Base-by-base conservation (phyloP, 495 filamentous ascomycete genomes). In the Tuber borchii region DNA sequence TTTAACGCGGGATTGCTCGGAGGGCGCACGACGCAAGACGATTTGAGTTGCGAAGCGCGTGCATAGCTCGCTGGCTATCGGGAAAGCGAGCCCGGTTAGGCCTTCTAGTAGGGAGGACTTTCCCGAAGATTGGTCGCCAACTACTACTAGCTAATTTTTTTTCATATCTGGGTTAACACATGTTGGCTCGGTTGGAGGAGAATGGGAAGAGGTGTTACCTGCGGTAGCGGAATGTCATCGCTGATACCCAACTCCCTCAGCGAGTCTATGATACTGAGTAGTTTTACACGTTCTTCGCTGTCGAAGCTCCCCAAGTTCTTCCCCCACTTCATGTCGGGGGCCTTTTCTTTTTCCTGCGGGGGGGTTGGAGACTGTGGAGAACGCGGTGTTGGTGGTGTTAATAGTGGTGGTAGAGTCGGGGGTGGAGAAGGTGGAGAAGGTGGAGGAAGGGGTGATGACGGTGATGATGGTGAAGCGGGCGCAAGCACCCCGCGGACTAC, bases 11-110 rank as follows among this genome's bases (percentile, higher is more conserved):
- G 78, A 70, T 4, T 76, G 70, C 34, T 82, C 76, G 22, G 73
- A 72, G 0, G 83, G 70, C 7, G 83, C 83, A 34, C 86, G 82
- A 16, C 85, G 83, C n/a, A 85, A 85, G 20, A 85, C 82, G 26
- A 88, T 86, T 31, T 87, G 83, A 0, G 86, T 87, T n/a, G 86
- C 85, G 73, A 86, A 87, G n/a, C 86, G 77, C 6, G 86, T 87
- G 70, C 85, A 85, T 2, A 84, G 68, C 20, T 78, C 77, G 43
- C 77, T 79, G 9, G 76, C 80, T 42, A 80, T 75, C 7, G 83
- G 84, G 45, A 85, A 85, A 10, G 84, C 82, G 19, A 85, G 79
- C 6, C 79, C 82, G 8, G 84, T 86, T 31, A 85, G 72, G 22
- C 84, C 84, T 51, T 85, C 84, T 10, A 85, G 77, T 5, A 85